phyloP scores from a whole-genome alignment of 805 yeast genomes.

The Saccharomycopsis fibuligera region DNA sequence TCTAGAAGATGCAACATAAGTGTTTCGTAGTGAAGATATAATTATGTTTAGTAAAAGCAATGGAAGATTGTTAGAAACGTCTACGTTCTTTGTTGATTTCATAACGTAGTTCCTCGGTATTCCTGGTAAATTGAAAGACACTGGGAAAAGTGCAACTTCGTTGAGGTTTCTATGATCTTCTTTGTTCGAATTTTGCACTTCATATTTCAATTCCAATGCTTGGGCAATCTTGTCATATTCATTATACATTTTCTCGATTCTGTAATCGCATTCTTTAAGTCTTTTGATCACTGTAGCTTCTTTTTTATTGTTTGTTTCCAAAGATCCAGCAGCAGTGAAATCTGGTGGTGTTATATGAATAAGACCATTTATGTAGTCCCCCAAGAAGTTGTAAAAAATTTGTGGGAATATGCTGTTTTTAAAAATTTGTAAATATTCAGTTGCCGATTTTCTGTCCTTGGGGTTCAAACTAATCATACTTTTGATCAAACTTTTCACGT shows the following conservation, averaged over 20 bases:
- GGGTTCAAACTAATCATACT: slow-evolving; percentile 68
- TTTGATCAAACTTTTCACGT: slow-evolving; percentile 48
- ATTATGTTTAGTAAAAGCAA: slow-evolving; percentile 53
- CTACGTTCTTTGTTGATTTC: slow-evolving; percentile 28
- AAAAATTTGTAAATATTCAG: slow-evolving; percentile 44
- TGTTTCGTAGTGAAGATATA: slow-evolving; percentile 53
- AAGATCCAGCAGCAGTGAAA: slow-evolving; percentile 4
- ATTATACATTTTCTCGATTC: slow-evolving; percentile 52
- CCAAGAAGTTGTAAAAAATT: slow-evolving; percentile 60
- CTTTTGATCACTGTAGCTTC: slow-evolving; percentile 22
- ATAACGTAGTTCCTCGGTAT: slow-evolving; percentile 41
- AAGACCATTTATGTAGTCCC: slow-evolving; percentile 54
- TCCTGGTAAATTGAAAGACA: slow-evolving; percentile 46
- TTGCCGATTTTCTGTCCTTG: slow-evolving; percentile 47
- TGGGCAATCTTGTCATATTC: slow-evolving; percentile 49
- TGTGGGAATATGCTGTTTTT: slow-evolving; percentile 54
- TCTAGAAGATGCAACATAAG: slow-evolving; percentile 53
- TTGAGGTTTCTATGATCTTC: slow-evolving; percentile 10
- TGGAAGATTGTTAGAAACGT: slow-evolving; percentile 28
- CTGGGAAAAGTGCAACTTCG: slow-evolving; percentile 26
- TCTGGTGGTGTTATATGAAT: slow-evolving; percentile 20
- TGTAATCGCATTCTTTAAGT: slow-evolving; percentile 45
- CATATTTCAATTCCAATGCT: slow-evolving; percentile 32
- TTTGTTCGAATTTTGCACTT: slow-evolving; percentile 21
- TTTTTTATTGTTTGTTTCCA: not conserved